Conservation (phyloP, 495 filamentous ascomycete species). For the Thozetella sp. region DNA sequence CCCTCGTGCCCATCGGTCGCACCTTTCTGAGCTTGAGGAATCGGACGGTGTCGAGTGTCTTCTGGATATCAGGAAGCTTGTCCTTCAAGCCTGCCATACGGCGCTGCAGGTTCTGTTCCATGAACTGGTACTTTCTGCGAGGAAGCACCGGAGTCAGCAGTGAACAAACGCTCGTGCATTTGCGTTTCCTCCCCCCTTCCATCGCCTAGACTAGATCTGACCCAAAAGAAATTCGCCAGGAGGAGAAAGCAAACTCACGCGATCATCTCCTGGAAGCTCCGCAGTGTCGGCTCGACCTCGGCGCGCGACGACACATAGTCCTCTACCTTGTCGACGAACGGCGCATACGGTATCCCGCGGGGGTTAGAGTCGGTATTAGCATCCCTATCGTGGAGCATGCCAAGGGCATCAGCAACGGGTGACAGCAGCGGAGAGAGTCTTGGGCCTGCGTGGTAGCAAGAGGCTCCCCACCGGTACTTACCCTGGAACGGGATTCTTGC, state of each 20-base stretch:
- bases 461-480: slow-evolving; percentile 12
- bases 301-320: slow-evolving; percentile 87
- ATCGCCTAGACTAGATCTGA: no score
- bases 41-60: slow-evolving; percentile 91
- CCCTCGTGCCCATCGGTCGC: slow-evolving; percentile 7
- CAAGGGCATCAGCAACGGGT: neutral
- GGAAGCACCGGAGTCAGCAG: neutral
- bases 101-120: slow-evolving; percentile 90
- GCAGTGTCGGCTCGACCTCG: slow-evolving; percentile 87
- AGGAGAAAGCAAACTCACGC: slow-evolving; percentile 58
- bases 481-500: slow-evolving; percentile 26
- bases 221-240: no score
- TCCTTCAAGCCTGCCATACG: slow-evolving; percentile 83
- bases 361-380: slow-evolving; percentile 71
- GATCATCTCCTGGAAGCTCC: slow-evolving; percentile 98
- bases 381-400: slow-evolving; percentile 29
- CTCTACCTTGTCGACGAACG: slow-evolving; percentile 95
- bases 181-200: no score
- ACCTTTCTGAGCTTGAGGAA: slow-evolving; percentile 78
- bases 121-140: slow-evolving; percentile 94
- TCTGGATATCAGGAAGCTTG: slow-evolving; percentile 96
- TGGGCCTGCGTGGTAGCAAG: neutral
- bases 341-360: slow-evolving; percentile 90
- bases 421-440: neutral
- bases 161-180: no score